phyloP scores from a whole-genome alignment of 768 basidiomycete genomes.

The Tulasnella sp. region DNA sequence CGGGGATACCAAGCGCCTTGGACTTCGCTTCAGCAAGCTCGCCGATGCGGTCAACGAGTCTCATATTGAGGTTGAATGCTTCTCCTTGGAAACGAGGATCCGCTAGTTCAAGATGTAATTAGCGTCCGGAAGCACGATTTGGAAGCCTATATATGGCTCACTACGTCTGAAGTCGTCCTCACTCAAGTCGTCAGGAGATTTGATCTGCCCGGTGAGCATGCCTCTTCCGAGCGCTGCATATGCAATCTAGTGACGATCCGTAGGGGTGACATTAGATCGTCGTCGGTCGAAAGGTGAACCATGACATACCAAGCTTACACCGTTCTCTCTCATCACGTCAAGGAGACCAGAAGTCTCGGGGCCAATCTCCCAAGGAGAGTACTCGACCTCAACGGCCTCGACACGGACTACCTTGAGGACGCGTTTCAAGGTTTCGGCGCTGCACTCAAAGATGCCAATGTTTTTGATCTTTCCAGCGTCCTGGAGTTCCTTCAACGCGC shows the following conservation, averaged over 20 bases:
- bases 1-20: background rate
- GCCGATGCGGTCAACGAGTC: background rate
- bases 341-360: background rate
- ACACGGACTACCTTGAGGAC: slow-evolving; percentile 22
- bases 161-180: background rate
- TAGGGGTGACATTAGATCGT: background rate
- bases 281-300: background rate
- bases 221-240: slow-evolving; percentile 31
- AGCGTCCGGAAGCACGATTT: too few species aligned
- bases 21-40: background rate
- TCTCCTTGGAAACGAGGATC: slow-evolving; percentile 2
- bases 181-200: slow-evolving; percentile 11
- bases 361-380: slow-evolving; percentile 15
- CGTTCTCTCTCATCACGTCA: background rate
- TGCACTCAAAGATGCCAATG: slow-evolving; percentile 26
- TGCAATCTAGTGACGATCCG: too few species aligned
- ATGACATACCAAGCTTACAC: background rate
- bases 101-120: too few species aligned
- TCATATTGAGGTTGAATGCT: slow-evolving; percentile 6
- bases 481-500: slow-evolving; percentile 22
- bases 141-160: background rate
- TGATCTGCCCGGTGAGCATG: slow-evolving; percentile 22
- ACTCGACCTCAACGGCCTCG: slow-evolving; percentile 21
- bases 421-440: slow-evolving; percentile 23
- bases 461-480: slow-evolving; percentile 24